Evolutionary conservation across 768 basidiomycete genomes (phyloP).

Genomic region (Psilocybe cubensis): DNA sequence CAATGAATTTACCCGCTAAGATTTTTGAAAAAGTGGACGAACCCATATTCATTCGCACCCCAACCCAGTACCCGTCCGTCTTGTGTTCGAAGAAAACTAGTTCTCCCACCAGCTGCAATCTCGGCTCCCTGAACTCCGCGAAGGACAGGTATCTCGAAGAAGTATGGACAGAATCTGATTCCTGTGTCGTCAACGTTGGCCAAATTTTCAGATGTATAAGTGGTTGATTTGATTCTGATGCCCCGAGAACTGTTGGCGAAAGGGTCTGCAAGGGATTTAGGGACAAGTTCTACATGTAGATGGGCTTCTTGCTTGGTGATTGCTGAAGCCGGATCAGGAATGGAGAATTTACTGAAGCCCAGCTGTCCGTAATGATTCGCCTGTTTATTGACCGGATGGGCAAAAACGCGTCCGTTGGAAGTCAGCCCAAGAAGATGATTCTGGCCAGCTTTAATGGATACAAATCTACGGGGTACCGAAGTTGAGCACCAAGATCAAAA

Average conservation of each 20-base stretch:
- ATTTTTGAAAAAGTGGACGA: conserved; percentile 18
- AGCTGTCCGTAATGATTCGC: conserved; percentile 88
- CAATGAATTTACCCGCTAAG: background rate
- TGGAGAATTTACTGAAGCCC: conserved; percentile 69
- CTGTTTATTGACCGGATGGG: conserved; percentile 70
- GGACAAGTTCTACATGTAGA: conserved; percentile 56
- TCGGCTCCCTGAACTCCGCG: conserved; percentile 65
- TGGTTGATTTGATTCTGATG: conserved; percentile 32
- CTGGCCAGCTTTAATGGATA: conserved; percentile 72
- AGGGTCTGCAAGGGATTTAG: conserved; percentile 57
- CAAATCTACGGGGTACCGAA: conserved; percentile 49
- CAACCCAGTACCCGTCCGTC: conserved; percentile 81
- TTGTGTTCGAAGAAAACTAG: conserved; percentile 71
- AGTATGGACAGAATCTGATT: conserved; percentile 66
- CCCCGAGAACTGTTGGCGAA: conserved; percentile 49
- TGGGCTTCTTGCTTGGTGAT: conserved; percentile 31
- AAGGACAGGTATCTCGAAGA: conserved; percentile 82
- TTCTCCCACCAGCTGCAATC: conserved; percentile 71
- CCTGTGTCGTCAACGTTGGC: conserved; percentile 37
- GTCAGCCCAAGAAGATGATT: conserved; percentile 77
- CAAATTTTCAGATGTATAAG: conserved; percentile 34
- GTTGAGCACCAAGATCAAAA: background rate
- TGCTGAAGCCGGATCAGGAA: conserved; percentile 39
- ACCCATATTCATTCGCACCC: conserved; percentile 91
- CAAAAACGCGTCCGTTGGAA: conserved; percentile 75